Evolutionary conservation across 163 green algal species (phyloP).

Genomic region (Prototheca cutis): DNA sequence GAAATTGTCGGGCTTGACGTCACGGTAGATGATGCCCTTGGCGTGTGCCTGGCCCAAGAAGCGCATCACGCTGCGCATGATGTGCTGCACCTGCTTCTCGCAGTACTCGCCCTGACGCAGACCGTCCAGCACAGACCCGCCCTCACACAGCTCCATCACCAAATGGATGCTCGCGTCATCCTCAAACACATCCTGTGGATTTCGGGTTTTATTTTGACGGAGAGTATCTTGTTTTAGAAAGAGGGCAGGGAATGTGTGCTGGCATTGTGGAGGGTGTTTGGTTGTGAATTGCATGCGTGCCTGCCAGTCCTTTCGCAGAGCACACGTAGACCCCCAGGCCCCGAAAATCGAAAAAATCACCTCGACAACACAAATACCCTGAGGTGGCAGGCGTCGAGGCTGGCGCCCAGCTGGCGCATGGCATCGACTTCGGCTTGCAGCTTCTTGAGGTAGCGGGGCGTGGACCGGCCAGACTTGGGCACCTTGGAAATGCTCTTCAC

Average conservation of each 20-base stretch:
- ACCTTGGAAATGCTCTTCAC: constrained; percentile 63
- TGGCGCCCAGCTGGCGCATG: constrained; percentile 82
- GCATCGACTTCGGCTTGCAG: constrained; percentile 87
- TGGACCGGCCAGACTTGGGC: constrained; percentile 57
- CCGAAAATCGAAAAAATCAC: no score
- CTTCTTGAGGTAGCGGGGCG: constrained; percentile 83
- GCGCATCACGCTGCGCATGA: constrained; percentile 73
- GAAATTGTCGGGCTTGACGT: constrained; percentile 90
- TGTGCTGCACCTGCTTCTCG: constrained; percentile 45
- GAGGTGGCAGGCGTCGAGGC: constrained; percentile 77
- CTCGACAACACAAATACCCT: no score
- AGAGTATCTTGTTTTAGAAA: constrained; percentile 18
- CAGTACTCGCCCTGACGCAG: constrained; percentile 57
- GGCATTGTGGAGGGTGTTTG: no score
- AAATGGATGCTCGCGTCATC: constrained; percentile 84
- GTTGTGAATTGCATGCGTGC: no score
- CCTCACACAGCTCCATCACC: constrained; percentile 84
- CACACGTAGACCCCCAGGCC: no score
- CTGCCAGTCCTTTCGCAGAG: no score
- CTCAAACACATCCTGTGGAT: constrained; percentile 82
- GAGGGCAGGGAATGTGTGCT: no score
- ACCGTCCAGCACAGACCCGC: constrained; percentile 70
- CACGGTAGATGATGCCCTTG: constrained; percentile 75
- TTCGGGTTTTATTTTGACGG: constrained; percentile 50
- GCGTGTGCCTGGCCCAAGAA: constrained; percentile 89